phyloP scores from a whole-genome alignment of 2,329 filamentous ascomycete genomes.

The Alternaria hordeiaustralica region DNA sequence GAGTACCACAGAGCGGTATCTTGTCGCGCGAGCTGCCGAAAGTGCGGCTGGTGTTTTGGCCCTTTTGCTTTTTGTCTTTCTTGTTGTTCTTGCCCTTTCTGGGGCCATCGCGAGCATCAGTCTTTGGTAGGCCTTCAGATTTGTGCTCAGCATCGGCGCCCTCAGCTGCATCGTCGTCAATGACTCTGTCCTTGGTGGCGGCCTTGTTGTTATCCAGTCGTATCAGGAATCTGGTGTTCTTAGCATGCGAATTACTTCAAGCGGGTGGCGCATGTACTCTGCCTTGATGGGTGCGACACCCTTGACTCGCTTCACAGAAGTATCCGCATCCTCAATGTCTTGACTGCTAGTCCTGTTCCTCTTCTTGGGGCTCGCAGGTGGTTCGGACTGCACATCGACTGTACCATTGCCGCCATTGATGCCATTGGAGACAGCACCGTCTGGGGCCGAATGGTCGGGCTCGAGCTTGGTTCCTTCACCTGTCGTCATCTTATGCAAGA shows the following conservation, averaged over 20 bases:
- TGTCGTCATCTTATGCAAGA: constrained; percentile 20
- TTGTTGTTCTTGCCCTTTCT: constrained; percentile 58
- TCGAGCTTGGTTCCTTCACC: constrained; percentile 15
- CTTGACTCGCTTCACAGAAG: constrained; percentile 43
- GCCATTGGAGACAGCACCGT: constrained; percentile 22
- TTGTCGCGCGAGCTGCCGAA: constrained; percentile 83
- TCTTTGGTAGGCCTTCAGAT: constrained; percentile 41
- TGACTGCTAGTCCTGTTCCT: constrained; percentile 42
- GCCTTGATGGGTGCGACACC: constrained; percentile 75
- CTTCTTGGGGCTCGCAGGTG: constrained; percentile 45
- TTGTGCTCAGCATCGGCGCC: constrained; percentile 55
- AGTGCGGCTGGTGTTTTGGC: constrained; percentile 82
- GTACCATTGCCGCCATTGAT: constrained; percentile 29
- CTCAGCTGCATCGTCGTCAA: constrained; percentile 66
- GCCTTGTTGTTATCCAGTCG: constrained; percentile 34
- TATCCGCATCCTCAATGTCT: constrained; percentile 36
- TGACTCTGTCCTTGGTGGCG: constrained; percentile 34
- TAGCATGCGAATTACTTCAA: constrained; percentile 19
- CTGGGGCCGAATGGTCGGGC: constrained; percentile 16
- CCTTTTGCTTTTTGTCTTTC: constrained; percentile 69
- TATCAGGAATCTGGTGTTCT: constrained; percentile 42
- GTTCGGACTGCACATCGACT: constrained; percentile 28
- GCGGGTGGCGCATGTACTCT: constrained; percentile 60
- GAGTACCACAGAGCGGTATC: constrained; percentile 77
- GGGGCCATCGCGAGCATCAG: constrained; percentile 44